phyloP scores from a whole-genome alignment of 1,284 basidiomycete genomes.

The Fomes fomentarius region DNA sequence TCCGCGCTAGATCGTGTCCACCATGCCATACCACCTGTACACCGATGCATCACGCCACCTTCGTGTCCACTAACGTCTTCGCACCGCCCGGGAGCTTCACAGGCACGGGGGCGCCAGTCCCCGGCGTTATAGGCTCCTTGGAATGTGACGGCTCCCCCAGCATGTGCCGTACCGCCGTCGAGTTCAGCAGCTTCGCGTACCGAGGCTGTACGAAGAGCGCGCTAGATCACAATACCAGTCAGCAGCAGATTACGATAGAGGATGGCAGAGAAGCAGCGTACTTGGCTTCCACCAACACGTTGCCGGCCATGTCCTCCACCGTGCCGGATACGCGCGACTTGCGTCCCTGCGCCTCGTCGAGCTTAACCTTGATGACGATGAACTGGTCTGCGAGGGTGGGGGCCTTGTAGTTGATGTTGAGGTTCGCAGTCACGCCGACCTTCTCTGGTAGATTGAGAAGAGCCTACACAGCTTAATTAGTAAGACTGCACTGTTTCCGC shows the following conservation, averaged over 20 bases:
- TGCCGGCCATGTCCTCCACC: constrained; percentile 81
- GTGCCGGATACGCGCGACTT: constrained; percentile 75
- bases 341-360: constrained; percentile 72
- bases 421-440: constrained; percentile 91
- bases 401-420: constrained; percentile 77
- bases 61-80: constrained; percentile 18
- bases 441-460: constrained; percentile 84
- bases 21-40: too few species aligned
- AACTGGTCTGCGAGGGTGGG: constrained; percentile 88
- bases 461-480: too few species aligned
- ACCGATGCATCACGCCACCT: background rate
- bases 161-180: constrained; percentile 31
- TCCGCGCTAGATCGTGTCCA: too few species aligned
- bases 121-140: constrained; percentile 25
- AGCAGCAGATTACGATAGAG: background rate
- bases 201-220: constrained; percentile 68
- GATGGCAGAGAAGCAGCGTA: constrained; percentile 38
- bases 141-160: constrained; percentile 34
- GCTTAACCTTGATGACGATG: constrained; percentile 68
- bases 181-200: constrained; percentile 58
- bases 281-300: constrained; percentile 81
- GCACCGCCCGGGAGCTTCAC: constrained; percentile 26
- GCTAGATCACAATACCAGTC: constrained; percentile 30
- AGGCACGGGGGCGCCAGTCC: constrained; percentile 27
- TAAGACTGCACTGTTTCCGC: too few species aligned